phyloP scores from a whole-genome alignment of 2,329 filamentous ascomycete genomes.

The Penicillium oxalicum region DNA sequence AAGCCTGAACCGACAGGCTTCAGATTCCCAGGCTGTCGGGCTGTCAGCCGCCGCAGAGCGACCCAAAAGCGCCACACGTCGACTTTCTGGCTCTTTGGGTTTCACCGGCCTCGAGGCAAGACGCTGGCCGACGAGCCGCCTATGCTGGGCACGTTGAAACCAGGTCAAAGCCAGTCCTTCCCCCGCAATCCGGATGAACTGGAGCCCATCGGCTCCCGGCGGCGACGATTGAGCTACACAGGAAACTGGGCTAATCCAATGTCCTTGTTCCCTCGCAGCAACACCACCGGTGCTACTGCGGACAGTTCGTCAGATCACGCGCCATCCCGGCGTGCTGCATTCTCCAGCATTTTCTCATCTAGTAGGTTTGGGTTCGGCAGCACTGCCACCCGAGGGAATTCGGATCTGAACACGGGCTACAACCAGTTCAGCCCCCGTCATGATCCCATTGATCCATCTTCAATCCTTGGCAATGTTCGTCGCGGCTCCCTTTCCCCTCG shows the following conservation, averaged over 20 bases:
- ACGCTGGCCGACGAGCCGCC: constrained; percentile 55
- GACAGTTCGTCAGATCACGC: constrained; percentile 39
- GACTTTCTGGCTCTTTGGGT: constrained; percentile 55
- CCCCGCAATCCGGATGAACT: constrained; percentile 50
- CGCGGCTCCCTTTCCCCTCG: constrained; percentile 42
- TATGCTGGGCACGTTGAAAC: constrained; percentile 52
- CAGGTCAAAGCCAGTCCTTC: constrained; percentile 59
- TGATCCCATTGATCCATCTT: constrained; percentile 43
- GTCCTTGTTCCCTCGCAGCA: constrained; percentile 43
- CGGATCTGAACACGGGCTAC: constrained; percentile 36
- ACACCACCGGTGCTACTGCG: constrained; percentile 38
- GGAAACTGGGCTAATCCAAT: constrained; percentile 50
- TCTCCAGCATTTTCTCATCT: constrained; percentile 41
- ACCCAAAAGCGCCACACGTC: constrained; percentile 43
- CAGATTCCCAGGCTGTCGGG: constrained; percentile 29
- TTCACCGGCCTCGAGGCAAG: constrained; percentile 57
- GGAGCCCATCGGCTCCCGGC: constrained; percentile 46
- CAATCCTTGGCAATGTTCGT: constrained; percentile 38
- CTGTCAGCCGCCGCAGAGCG: constrained; percentile 29
- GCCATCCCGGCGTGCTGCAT: constrained; percentile 35
- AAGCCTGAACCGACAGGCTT: constrained; percentile 34
- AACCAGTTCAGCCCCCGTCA: constrained; percentile 44
- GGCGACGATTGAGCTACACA: constrained; percentile 53
- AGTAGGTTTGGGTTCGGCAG: constrained; percentile 35
- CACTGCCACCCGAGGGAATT: constrained; percentile 25